Evolutionary conservation across 1,284 basidiomycete species (phyloP), one percentile per base, ranked within the genome.

Genomic region (Leccinum cinnamomeum): DNA sequence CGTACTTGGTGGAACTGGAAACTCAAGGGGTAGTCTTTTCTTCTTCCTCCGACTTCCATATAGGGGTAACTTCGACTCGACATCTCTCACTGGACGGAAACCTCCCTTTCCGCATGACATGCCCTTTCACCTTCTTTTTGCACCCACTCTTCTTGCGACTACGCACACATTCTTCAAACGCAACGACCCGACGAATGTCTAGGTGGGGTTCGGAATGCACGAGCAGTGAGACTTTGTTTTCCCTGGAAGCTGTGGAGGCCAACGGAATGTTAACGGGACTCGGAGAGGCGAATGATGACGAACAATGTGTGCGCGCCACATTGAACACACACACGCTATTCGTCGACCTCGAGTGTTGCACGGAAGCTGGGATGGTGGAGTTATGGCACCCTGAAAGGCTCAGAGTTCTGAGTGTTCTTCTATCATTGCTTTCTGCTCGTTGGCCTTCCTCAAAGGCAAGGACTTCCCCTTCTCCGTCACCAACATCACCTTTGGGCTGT

Each of bases 301-400:
- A 30, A 30, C 28, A 30, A 30, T 30, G 28, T 30, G 28, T 30
- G 28, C 28, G 28, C 30, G 54, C 66, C 12, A 75, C 79, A n/a
- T 69, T 91, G 46, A 81, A 87, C 63, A 68, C 77, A 20, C 72
- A 77, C 6, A 86, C 90, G 0, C 62, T 83, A 12, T 79, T 84
- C 41, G 67, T 82, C 1, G 81, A 88, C 51, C 66, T 87, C 28
- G 80, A 83, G 62, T 72, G 82, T 41, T 78, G 80, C 10, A 79
- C 86, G 7, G 90, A 93, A 65, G 83, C 84, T 4, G 73, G 91
- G 20, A 84, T 85, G 55, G 61, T 91, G 53, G 90, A 94, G 70
- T 74, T 94, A 10, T 94, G 91, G 90, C 84, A 90, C 62, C 83
- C 83, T 5, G 79, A 83, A 55, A 87, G 87, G 23, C 77, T 92